phyloP scores from a whole-genome alignment of 352 stramenopile species.

The Phytopythium helicoides region DNA sequence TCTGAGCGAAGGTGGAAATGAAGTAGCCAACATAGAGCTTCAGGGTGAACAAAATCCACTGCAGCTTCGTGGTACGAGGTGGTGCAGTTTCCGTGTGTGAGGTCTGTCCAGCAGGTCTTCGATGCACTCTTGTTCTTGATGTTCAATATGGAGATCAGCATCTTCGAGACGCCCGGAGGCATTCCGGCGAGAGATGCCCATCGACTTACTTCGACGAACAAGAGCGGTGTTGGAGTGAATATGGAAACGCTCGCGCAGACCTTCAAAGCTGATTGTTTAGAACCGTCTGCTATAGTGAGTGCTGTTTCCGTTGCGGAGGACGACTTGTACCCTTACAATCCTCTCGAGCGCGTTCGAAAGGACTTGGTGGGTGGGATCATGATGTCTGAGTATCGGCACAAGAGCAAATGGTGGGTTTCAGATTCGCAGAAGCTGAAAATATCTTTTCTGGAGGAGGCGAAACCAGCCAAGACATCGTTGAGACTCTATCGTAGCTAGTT shows the following conservation, averaged over 20 bases:
- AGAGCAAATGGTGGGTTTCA: too few relatives aligned
- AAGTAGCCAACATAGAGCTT: too few relatives aligned
- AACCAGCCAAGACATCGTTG: too few relatives aligned
- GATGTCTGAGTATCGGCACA: constrained; percentile 12
- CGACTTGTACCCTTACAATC: constrained; percentile 31
- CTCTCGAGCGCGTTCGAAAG: constrained; percentile 20
- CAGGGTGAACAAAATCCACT: too few relatives aligned
- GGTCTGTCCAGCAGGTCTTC: too few relatives aligned
- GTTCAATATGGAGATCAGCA: constrained; percentile 39
- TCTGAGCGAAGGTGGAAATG: too few relatives aligned
- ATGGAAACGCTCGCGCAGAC: background rate
- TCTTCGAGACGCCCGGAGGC: constrained; percentile 28
- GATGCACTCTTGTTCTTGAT: constrained; percentile 29
- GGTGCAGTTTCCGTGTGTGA: too few relatives aligned
- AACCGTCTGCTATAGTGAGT: too few relatives aligned
- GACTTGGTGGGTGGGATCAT: constrained; percentile 23
- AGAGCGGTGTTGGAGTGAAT: background rate
- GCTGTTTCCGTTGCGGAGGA: constrained; percentile 33
- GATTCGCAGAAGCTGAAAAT: too few relatives aligned
- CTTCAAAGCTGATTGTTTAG: constrained; percentile 8
- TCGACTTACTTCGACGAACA: constrained; percentile 13
- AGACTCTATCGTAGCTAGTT: too few relatives aligned
- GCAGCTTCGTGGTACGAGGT: too few relatives aligned
- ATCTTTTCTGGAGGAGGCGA: too few relatives aligned
- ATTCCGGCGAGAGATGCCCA: constrained; percentile 34